A percentile compares a stretch with the other conserved stretches of the same genome.
These are phyloP conservation scores for Brachypodium distachyon DNA, from an alignment of 202 grass and related monocot genomes.

Conservation along the genomic window DNA sequence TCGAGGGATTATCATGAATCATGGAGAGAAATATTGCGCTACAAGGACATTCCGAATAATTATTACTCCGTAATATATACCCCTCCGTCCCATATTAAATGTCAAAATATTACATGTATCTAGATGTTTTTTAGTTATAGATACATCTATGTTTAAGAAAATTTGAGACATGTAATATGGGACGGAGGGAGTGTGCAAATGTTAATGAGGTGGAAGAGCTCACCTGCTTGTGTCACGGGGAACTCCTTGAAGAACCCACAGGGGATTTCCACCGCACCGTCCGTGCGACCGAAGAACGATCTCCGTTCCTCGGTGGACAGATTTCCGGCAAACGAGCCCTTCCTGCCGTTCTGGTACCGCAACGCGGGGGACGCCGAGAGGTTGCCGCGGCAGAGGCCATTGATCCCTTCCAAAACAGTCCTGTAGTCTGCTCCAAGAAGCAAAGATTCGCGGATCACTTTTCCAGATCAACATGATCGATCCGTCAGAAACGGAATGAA, in stretches of 20 bases:
- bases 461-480: too few relatives aligned
- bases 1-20: constrained; percentile 13
- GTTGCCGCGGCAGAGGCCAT: constrained; percentile 33
- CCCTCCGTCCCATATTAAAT: too few relatives aligned
- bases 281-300: constrained; percentile 51
- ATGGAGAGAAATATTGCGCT: neutral
- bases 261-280: constrained; percentile 33
- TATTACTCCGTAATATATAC: too few relatives aligned
- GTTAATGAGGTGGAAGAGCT: neutral
- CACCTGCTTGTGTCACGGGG: constrained; percentile 45
- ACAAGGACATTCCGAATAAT: too few relatives aligned
- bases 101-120: too few relatives aligned
- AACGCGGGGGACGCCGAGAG: constrained; percentile 25
- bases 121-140: too few relatives aligned
- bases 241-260: constrained; percentile 72
- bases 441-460: neutral
- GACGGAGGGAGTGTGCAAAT: too few relatives aligned
- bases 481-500: neutral
- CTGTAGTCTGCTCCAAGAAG: constrained; percentile 45
- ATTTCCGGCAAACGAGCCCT: constrained; percentile 55
- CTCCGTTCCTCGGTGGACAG: constrained; percentile 40
- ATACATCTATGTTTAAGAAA: too few relatives aligned
- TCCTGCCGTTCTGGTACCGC: constrained; percentile 37
- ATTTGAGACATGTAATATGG: too few relatives aligned
- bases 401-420: constrained; percentile 48